These are phyloP conservation scores for Ammopiptanthus mongolicus DNA, from an alignment of 306 rosid genomes.

Conservation along the genomic window DNA sequence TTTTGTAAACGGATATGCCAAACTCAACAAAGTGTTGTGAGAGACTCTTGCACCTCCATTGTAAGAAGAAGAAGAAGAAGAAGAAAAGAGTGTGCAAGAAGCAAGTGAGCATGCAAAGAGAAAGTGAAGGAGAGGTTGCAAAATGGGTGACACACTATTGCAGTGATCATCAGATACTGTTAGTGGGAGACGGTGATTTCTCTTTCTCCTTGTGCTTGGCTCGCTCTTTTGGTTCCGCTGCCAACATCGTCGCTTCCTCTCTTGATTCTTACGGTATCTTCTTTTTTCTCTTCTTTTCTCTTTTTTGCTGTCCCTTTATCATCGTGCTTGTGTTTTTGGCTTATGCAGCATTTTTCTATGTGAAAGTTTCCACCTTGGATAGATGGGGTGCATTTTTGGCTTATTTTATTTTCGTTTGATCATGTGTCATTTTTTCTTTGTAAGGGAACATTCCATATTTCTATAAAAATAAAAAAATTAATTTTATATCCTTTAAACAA, in stretches of 20 bases:
- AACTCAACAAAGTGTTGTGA: too few species aligned
- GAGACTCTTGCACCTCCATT: too few species aligned
- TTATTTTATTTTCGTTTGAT: background rate
- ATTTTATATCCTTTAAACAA: too few species aligned
- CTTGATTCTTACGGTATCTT: conserved; percentile 33
- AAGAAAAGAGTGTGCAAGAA: background rate
- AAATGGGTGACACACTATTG: conserved; percentile 41
- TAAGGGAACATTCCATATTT: too few species aligned
- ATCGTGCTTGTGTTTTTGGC: too few species aligned
- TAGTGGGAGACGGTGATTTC: conserved; percentile 68
- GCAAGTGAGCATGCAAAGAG: background rate
- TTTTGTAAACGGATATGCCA: too few species aligned
- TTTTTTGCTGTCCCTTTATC: background rate
- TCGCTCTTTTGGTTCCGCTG: conserved; percentile 37
- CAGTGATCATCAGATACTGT: conserved; percentile 40
- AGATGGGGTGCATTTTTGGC: too few species aligned
- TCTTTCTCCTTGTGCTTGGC: conserved; percentile 48
- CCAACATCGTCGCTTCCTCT: conserved; percentile 44
- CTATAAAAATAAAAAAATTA: too few species aligned
- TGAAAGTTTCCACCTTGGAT: background rate
- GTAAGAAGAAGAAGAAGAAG: background rate
- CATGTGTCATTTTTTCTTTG: background rate
- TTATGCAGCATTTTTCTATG: background rate
- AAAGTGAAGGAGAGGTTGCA: background rate
- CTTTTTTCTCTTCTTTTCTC: background rate